These are phyloP conservation scores for Fusarium globosum DNA, from an alignment of 2,329 filamentous ascomycete species.

Conservation along the genomic window DNA sequence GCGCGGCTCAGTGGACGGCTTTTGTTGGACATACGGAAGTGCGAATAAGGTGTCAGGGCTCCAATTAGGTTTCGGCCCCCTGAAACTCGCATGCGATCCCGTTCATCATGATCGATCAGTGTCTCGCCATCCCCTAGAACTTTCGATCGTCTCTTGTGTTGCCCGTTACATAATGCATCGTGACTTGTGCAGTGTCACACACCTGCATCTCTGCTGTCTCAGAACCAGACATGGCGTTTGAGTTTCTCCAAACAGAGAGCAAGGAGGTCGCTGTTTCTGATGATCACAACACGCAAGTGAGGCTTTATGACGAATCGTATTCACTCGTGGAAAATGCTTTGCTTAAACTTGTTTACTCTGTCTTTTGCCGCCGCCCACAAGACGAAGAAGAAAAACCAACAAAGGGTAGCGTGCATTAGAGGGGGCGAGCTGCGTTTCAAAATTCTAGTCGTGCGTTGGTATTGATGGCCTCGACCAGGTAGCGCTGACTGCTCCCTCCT, in stretches of 20 bases:
- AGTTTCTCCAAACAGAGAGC: constrained; percentile 3
- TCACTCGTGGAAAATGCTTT: constrained; percentile 4
- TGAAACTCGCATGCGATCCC: constrained; percentile 35
- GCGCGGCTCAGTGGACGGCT: background rate
- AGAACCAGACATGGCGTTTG: constrained; percentile 19
- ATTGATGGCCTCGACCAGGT: constrained; percentile 24
- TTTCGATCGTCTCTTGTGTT: constrained; percentile 28
- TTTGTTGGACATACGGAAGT: constrained; percentile 4
- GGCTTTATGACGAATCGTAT: constrained; percentile 18
- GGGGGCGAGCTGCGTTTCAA: constrained; percentile 30
- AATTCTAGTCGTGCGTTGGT: constrained; percentile 12
- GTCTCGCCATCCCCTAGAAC: constrained; percentile 15
- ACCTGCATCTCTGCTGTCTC: constrained; percentile 20
- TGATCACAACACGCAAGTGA: constrained; percentile 11
- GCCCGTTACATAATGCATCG: constrained; percentile 11
- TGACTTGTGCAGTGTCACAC: constrained; percentile 10
- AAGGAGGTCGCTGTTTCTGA: constrained; percentile 7
- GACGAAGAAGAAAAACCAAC: constrained; percentile 11
- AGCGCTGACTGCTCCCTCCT: constrained; percentile 23
- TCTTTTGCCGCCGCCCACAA: constrained; percentile 2
- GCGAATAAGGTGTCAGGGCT: constrained; percentile 22
- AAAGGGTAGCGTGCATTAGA: constrained; percentile 10
- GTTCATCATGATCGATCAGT: constrained; percentile 14
- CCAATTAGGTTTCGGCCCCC: constrained; percentile 27
- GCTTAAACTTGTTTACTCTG: background rate